Conservation (phyloP, 2,329 filamentous ascomycete genomes). For the Apiospora arundinis region DNA sequence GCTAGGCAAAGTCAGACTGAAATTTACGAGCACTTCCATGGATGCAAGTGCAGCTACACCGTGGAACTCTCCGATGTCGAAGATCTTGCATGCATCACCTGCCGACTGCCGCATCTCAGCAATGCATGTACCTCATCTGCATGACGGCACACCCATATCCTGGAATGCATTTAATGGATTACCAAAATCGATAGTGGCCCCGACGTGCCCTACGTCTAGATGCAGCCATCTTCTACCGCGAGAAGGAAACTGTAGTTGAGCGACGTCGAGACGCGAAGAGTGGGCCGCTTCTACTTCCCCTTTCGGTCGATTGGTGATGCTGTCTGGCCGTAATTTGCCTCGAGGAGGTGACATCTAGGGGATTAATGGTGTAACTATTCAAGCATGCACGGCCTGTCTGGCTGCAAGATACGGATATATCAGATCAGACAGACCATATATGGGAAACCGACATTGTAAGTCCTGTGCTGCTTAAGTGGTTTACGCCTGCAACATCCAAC, state of each 20-base stretch:
- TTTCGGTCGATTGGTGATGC: conserved; percentile 2
- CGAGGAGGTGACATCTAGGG: conserved; percentile 20
- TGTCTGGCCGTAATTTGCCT: conserved; percentile 21
- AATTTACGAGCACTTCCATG: not conserved
- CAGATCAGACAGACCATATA: conserved; percentile 4
- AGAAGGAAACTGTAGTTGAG: conserved; percentile 12
- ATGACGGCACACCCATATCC: not conserved
- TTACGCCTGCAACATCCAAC: not conserved
- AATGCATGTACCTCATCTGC: not conserved
- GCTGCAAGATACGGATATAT: not conserved
- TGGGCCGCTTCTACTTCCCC: conserved; percentile 7
- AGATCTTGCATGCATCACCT: not conserved
- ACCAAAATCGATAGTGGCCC: not conserved
- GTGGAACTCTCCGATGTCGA: not conserved
- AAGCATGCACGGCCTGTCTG: not conserved
- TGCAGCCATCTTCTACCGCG: conserved; percentile 5
- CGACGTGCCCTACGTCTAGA: not conserved
- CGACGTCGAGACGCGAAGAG: conserved; percentile 15
- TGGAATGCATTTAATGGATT: not conserved
- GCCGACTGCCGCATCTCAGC: not conserved
- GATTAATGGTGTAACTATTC: not conserved
- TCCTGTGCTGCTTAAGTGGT: not conserved
- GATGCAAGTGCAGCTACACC: not conserved
- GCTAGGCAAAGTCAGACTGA: not conserved
- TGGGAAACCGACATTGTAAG: not conserved